Conservation (phyloP, 163 green algal species). For the Chlamydomonas reinhardtii region DNA sequence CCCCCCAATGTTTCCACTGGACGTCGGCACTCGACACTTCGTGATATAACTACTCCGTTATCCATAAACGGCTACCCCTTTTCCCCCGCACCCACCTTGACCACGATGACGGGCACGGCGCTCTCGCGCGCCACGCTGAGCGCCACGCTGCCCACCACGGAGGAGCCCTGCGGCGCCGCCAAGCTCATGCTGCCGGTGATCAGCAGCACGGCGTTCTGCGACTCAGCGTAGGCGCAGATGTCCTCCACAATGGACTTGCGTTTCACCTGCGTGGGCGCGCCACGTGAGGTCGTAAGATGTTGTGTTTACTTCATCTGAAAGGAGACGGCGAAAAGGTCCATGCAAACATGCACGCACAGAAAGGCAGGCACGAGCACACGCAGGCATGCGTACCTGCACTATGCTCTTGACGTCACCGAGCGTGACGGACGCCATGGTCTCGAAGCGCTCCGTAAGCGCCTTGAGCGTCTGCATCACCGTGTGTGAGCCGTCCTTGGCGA, state of each 20-base stretch:
- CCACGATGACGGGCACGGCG: conserved; percentile 24
- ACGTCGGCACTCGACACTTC: too few species aligned
- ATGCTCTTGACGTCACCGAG: conserved; percentile 31
- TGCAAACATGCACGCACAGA: too few species aligned
- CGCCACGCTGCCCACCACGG: conserved; percentile 40
- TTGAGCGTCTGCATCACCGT: background rate
- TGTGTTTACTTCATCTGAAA: too few species aligned
- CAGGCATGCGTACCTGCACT: background rate
- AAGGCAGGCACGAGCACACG: too few species aligned
- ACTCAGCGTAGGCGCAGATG: conserved; percentile 30
- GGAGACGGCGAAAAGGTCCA: too few species aligned
- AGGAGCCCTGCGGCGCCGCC: conserved; percentile 2
- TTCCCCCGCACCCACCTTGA: conserved; percentile 26
- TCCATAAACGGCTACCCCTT: too few species aligned
- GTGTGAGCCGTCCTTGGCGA: conserved; percentile 14
- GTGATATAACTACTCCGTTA: too few species aligned
- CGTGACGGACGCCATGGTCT: conserved; percentile 29
- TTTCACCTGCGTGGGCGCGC: conserved; percentile 24
- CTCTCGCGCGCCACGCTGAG: conserved; percentile 39
- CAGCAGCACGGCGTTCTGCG: conserved; percentile 7
- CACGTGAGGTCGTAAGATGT: too few species aligned
- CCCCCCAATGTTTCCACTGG: too few species aligned
- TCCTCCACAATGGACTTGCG: conserved; percentile 41
- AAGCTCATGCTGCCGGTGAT: conserved; percentile 35
- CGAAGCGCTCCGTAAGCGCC: conserved; percentile 9